Percentiles rank a stretch among this genome's conserved stretches.
phyloP scores from a whole-genome alignment of 73 alveolate species.

The Effrenium voratum region DNA sequence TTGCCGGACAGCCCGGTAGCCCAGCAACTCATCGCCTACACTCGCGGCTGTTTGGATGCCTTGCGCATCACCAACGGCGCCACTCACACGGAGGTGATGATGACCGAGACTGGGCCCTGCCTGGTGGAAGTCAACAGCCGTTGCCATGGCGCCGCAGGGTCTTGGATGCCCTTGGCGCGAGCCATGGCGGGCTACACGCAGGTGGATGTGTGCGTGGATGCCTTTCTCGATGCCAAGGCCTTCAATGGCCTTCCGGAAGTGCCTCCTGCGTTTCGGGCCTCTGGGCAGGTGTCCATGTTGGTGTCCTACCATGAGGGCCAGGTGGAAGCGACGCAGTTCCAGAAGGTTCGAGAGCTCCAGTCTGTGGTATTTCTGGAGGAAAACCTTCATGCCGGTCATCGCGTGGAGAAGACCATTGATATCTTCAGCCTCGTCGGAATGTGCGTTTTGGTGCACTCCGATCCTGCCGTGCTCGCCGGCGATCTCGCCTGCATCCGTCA shows the following conservation, averaged over 20 bases:
- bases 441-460: conserved; percentile 65
- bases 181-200: conserved; percentile 85
- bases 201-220: conserved; percentile 86
- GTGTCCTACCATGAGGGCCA: conserved; percentile 80
- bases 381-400: conserved; percentile 39
- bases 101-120: conserved; percentile 84
- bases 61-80: conserved; percentile 72
- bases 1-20: conserved; percentile 38
- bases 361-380: conserved; percentile 82
- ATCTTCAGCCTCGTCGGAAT: conserved; percentile 32
- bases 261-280: conserved; percentile 10
- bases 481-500: conserved; percentile 9
- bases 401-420: conserved; percentile 67
- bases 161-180: conserved; percentile 83
- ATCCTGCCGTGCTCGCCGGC: neutral
- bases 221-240: conserved; percentile 44
- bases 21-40: conserved; percentile 39
- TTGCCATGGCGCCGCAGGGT: conserved; percentile 80
- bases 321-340: conserved; percentile 41
- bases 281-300: conserved; percentile 51
- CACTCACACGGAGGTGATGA: conserved; percentile 90
- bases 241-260: conserved; percentile 36
- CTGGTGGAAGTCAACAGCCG: conserved; percentile 85
- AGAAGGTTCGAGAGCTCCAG: conserved; percentile 26
- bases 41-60: conserved; percentile 70